These are phyloP conservation scores for Arctium lappa DNA, from an alignment of 129 eudicot genomes.

Conservation along the genomic window DNA sequence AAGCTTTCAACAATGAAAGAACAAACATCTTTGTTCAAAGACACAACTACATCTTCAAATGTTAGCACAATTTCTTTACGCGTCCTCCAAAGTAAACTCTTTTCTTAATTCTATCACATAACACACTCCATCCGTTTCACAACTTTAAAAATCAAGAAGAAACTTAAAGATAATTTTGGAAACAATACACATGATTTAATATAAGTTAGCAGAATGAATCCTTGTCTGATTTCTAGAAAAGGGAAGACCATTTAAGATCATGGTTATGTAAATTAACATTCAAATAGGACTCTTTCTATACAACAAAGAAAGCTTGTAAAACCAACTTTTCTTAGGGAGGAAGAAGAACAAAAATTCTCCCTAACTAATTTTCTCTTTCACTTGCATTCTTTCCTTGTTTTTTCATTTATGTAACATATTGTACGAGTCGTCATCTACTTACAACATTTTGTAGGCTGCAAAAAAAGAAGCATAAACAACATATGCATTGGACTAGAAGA, in stretches of 20 bases:
- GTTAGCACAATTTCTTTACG: neutral
- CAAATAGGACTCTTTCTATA: neutral
- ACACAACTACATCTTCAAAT: neutral
- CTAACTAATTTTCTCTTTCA: neutral
- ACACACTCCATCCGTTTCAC: neutral
- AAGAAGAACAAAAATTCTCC: neutral
- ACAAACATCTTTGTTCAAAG: neutral
- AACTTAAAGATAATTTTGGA: neutral
- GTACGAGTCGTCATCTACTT: neutral
- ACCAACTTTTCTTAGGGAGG: neutral
- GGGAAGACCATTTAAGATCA: neutral
- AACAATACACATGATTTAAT: neutral
- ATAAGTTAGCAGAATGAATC: slow-evolving; percentile 3
- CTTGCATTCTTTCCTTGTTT: neutral
- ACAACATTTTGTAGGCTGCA: neutral
- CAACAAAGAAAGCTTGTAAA: neutral
- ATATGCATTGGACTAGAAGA: neutral
- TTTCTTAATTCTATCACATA: neutral
- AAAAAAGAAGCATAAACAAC: neutral
- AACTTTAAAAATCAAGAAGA: neutral
- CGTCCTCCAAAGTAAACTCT: neutral
- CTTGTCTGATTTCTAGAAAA: slow-evolving; percentile 2
- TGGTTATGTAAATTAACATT: neutral
- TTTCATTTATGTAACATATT: neutral
- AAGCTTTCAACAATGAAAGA: slow-evolving; percentile 4